Evolutionary conservation across 805 yeast species (phyloP), one percentile per base, ranked within the genome.

Genomic region (Scheffersomyces stipitis): DNA sequence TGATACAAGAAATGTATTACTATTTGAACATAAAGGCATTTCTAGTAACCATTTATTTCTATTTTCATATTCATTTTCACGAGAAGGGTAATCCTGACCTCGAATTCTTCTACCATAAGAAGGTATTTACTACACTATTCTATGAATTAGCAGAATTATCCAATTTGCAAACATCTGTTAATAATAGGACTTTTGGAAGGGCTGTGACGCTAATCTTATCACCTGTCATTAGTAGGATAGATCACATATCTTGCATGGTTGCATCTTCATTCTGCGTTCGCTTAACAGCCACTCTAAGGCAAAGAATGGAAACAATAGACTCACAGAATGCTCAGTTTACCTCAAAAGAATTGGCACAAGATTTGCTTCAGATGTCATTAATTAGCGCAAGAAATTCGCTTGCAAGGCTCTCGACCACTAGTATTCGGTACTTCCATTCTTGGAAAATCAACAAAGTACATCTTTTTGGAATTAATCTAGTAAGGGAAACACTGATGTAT

Each of bases 11-110:
- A 47, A 16, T 52, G 53, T 30, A 36, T n/a, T 14, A 31, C 15
- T 36, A 41, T 17, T 34, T 50, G 10, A 42, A 41, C 8, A 28
- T 43, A 2, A 44, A 45, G 37, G 10, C 47, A 3, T 45, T 50
- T 30, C 33, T 46, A 12, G 47, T 46, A 7, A 41, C 40, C 22
- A 34, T 48, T 14, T 45, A 48, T 31, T 48, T 35, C 30, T 54
- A 47, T 41, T 42, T 54, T 24, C 40, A 46, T 34, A 33, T 48
- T 8, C 49, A 49, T 40, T 54, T 47, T 38, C 38, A 44, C 22
- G 38, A 38, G 34, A 44, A 40, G 30, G 45, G 45, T 1, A 33
- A 45, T 30, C 18, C 15, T 3, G 42, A 41, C 6, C 35, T 45
- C 23, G 47, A 50, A 18, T 49, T 36, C 18, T 42, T 44, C 30